Evolutionary conservation across 805 yeast species (phyloP).

Genomic region (Metschnikowia noctiluminum): DNA sequence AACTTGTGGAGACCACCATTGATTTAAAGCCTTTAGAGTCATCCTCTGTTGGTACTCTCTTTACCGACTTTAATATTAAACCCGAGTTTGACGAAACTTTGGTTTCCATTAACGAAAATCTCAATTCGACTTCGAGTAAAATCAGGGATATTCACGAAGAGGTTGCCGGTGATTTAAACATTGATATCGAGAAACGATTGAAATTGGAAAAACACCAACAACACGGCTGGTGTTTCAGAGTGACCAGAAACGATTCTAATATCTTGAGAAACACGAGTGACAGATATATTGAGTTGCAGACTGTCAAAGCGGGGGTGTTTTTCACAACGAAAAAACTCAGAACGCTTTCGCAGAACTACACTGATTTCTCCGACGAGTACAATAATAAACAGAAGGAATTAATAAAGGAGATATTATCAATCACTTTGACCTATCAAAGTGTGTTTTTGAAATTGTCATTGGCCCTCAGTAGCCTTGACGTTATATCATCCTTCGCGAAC

Average conservation of each 20-base stretch:
- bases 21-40: slow-evolving; percentile 80
- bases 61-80: slow-evolving; percentile 77
- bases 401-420: slow-evolving; percentile 77
- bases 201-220: slow-evolving; percentile 83
- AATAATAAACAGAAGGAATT: slow-evolving; percentile 71
- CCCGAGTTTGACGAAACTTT: slow-evolving; percentile 87
- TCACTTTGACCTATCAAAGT: slow-evolving; percentile 77
- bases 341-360: slow-evolving; percentile 56
- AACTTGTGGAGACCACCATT: slow-evolving; percentile 87
- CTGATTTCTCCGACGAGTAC: slow-evolving; percentile 61
- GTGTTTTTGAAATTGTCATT: slow-evolving; percentile 67
- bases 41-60: slow-evolving; percentile 26
- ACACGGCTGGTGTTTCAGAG: slow-evolving; percentile 93
- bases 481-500: slow-evolving; percentile 80
- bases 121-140: slow-evolving; percentile 51
- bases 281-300: slow-evolving; percentile 74
- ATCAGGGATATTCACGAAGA: slow-evolving; percentile 60
- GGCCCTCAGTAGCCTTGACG: slow-evolving; percentile 74
- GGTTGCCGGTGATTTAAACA: slow-evolving; percentile 69
- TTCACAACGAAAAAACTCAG: slow-evolving; percentile 73
- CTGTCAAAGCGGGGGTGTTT: slow-evolving; percentile 92
- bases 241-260: slow-evolving; percentile 86
- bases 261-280: slow-evolving; percentile 59
- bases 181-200: slow-evolving; percentile 84
- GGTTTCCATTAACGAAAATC: slow-evolving; percentile 52